phyloP scores from a whole-genome alignment of 768 basidiomycete species.

The Lactarius vividus region DNA sequence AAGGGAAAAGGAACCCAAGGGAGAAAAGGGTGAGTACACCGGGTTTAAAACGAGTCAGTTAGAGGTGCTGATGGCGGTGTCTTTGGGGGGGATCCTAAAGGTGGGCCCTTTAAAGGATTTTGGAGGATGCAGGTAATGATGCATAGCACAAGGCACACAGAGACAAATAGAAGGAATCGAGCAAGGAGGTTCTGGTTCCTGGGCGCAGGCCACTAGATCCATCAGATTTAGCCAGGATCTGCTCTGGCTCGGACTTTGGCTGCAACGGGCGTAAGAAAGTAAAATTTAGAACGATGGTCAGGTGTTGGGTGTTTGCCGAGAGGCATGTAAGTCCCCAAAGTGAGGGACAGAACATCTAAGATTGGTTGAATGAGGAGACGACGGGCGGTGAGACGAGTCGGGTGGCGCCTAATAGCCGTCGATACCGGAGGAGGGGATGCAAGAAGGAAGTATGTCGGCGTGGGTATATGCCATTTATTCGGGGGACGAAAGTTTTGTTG shows the following conservation, averaged over 20 bases:
- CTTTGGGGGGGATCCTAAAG: background rate
- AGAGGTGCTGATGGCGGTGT: constrained; percentile 19
- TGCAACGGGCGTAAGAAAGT: constrained; percentile 10
- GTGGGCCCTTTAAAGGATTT: constrained; percentile 10
- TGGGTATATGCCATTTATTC: background rate
- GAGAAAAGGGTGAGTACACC: background rate
- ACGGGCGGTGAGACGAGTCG: background rate
- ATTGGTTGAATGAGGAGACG: background rate
- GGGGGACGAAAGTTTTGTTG: background rate
- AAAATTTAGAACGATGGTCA: constrained; percentile 5
- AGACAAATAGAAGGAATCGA: constrained; percentile 7
- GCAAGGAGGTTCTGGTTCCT: background rate
- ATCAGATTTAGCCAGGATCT: constrained; percentile 12
- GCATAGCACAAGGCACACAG: constrained; percentile 14
- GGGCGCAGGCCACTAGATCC: constrained; percentile 11
- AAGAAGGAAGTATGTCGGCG: background rate
- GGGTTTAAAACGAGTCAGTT: constrained; percentile 20
- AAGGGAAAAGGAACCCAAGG: background rate
- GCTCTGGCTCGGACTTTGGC: constrained; percentile 8
- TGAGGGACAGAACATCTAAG: background rate
- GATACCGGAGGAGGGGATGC: background rate
- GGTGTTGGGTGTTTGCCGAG: background rate
- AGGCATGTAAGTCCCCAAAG: background rate
- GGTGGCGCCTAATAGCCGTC: background rate
- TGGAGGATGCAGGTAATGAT: constrained; percentile 4